Evolutionary conservation across 2,329 filamentous ascomycete species (phyloP).

Genomic region (Aspergillus sp.): DNA sequence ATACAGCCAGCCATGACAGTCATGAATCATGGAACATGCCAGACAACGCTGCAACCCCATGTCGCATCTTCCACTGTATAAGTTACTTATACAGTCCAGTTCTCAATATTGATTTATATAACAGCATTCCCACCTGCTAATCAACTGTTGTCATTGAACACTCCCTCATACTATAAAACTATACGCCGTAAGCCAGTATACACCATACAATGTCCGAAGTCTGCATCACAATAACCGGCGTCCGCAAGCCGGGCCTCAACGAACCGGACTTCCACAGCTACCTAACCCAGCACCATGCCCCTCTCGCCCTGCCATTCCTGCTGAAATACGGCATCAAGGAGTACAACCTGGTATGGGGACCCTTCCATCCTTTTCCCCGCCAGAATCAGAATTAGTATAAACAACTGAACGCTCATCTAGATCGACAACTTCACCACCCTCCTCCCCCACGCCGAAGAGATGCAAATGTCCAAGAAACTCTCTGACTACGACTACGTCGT

Average conservation of each 20-base stretch:
- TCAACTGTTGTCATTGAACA: too few species aligned
- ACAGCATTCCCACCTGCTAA: too few species aligned
- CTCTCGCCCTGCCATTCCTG: slow-evolving; percentile 24
- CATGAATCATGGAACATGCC: too few species aligned
- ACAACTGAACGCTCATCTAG: background rate
- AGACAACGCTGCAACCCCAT: too few species aligned
- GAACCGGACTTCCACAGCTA: slow-evolving; percentile 31
- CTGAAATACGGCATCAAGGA: slow-evolving; percentile 30
- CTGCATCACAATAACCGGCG: slow-evolving; percentile 29
- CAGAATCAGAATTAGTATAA: background rate
- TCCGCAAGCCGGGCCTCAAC: slow-evolving; percentile 29
- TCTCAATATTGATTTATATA: too few species aligned
- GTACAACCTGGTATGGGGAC: slow-evolving; percentile 27
- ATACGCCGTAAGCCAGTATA: too few species aligned
- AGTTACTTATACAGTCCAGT: too few species aligned
- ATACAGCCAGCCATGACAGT: too few species aligned
- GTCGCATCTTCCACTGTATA: too few species aligned
- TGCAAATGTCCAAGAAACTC: slow-evolving; percentile 17
- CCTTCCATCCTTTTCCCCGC: background rate
- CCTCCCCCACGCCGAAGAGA: background rate
- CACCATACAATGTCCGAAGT: background rate
- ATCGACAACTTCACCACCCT: slow-evolving; percentile 9
- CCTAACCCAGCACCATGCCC: slow-evolving; percentile 26
- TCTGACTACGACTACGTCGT: slow-evolving; percentile 33
- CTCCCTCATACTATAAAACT: too few species aligned